Evolutionary conservation across 1,139 yeast genomes (phyloP).

Genomic region (Saccharomyces hybrid): DNA sequence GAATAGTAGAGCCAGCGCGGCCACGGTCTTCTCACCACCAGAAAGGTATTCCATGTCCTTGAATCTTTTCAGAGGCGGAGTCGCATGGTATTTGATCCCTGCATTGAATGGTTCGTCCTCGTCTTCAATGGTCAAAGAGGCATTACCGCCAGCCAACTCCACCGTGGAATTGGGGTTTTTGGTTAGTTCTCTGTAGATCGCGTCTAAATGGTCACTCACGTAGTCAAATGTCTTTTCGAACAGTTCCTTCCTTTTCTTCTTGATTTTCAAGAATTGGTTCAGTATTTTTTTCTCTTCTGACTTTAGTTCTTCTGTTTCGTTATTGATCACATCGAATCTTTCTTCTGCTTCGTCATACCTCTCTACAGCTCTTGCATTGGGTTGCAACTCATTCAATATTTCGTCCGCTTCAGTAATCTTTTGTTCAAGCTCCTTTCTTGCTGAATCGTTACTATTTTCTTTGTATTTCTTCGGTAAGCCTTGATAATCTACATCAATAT

Average conservation of each 20-base stretch:
- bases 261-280: conserved; percentile 54
- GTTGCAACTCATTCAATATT: conserved; percentile 57
- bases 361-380: conserved; percentile 74
- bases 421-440: conserved; percentile 37
- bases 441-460: conserved; percentile 31
- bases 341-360: conserved; percentile 63
- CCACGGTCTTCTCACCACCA: conserved; percentile 96
- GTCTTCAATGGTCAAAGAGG: conserved; percentile 77
- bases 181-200: conserved; percentile 82
- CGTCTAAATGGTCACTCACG: conserved; percentile 64
- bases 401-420: conserved; percentile 47
- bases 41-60: conserved; percentile 88
- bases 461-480: conserved; percentile 41
- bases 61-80: conserved; percentile 93
- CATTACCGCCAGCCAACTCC: conserved; percentile 85
- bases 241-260: conserved; percentile 47
- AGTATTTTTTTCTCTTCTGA: conserved; percentile 51
- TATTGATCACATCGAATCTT: conserved; percentile 53
- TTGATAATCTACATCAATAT: conserved; percentile 51
- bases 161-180: conserved; percentile 43
- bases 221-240: conserved; percentile 73
- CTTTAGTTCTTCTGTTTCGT: conserved; percentile 58
- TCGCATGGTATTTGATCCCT: conserved; percentile 86
- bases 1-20: conserved; percentile 85
- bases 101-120: conserved; percentile 81